Evolutionary conservation across 179 eudicot genomes (phyloP).

Genomic region (Vitellaria paradoxa): DNA sequence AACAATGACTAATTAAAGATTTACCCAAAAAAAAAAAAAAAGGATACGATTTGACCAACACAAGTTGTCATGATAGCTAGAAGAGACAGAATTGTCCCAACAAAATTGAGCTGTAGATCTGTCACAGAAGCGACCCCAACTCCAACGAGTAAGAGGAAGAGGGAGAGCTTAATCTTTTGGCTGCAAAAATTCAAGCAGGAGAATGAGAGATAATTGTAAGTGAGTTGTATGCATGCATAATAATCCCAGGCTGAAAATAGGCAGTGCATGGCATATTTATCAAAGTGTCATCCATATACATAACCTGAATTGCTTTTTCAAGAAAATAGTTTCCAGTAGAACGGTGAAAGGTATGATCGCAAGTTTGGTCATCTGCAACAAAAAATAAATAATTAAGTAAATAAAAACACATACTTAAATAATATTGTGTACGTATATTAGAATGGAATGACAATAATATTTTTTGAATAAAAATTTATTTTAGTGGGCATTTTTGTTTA

Average conservation of each 20-base stretch:
- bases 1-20: not conserved
- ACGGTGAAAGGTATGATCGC: slow-evolving; percentile 97
- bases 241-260: not conserved
- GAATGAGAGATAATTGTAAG: not conserved
- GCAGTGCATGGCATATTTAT: not conserved
- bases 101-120: slow-evolving; percentile 83
- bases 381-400: too few relatives aligned
- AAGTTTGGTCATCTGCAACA: slow-evolving; percentile 78
- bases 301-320: slow-evolving; percentile 92
- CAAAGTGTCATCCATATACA: not conserved
- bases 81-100: slow-evolving; percentile 75
- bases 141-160: slow-evolving; percentile 66
- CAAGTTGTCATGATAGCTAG: slow-evolving; percentile 89
- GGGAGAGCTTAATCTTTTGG: slow-evolving; percentile 74
- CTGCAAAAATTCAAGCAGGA: slow-evolving; percentile 36
- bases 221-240: not conserved
- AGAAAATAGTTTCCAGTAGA: slow-evolving; percentile 72
- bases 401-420: too few relatives aligned
- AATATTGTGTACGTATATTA: too few relatives aligned
- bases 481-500: too few relatives aligned
- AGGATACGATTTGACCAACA: slow-evolving; percentile 94
- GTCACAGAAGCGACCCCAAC: slow-evolving; percentile 92
- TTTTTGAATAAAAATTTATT: too few relatives aligned
- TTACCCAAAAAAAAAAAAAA: not conserved
- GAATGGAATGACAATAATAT: too few relatives aligned